phyloP scores from a whole-genome alignment of 2,329 filamentous ascomycete species.

The Coniochaeta hoffmannii region DNA sequence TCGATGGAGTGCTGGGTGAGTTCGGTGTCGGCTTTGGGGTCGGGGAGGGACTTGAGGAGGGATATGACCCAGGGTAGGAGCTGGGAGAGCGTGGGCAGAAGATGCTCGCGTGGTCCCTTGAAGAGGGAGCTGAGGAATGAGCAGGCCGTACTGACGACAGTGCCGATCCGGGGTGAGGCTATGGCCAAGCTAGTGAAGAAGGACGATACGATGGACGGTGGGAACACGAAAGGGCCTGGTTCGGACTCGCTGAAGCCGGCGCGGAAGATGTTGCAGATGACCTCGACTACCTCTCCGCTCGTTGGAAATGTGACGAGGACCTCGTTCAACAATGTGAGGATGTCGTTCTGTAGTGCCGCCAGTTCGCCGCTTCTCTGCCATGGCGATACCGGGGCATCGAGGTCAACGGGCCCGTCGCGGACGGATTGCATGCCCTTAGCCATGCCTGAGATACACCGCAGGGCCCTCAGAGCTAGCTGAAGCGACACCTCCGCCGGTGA shows the following conservation, averaged over 20 bases:
- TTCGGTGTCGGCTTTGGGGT: slow-evolving; percentile 59
- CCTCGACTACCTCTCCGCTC: slow-evolving; percentile 62
- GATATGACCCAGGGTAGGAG: slow-evolving; percentile 56
- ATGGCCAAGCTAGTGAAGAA: slow-evolving; percentile 54
- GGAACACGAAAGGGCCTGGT: slow-evolving; percentile 71
- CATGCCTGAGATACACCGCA: slow-evolving; percentile 63
- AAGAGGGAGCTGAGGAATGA: slow-evolving; percentile 58
- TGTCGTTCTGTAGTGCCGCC: slow-evolving; percentile 33
- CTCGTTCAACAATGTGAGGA: slow-evolving; percentile 39
- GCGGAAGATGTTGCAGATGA: slow-evolving; percentile 63
- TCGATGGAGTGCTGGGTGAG: slow-evolving; percentile 68
- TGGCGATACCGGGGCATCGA: slow-evolving; percentile 38
- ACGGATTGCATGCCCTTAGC: slow-evolving; percentile 66
- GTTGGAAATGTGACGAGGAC: slow-evolving; percentile 44
- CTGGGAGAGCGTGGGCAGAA: slow-evolving; percentile 38
- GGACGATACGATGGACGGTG: slow-evolving; percentile 55
- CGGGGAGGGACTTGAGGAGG: slow-evolving; percentile 56
- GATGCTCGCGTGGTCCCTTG: slow-evolving; percentile 32
- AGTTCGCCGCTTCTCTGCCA: slow-evolving; percentile 14
- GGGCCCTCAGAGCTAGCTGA: slow-evolving; percentile 44
- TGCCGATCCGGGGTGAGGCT: slow-evolving; percentile 59
- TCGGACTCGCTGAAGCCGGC: slow-evolving; percentile 69
- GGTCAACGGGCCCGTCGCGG: slow-evolving; percentile 58
- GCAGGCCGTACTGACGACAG: slow-evolving; percentile 63
- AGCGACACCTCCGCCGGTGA: slow-evolving; percentile 33